Evolutionary conservation across 495 filamentous ascomycete genomes (phyloP).

Genomic region (Daldinia concentrica): DNA sequence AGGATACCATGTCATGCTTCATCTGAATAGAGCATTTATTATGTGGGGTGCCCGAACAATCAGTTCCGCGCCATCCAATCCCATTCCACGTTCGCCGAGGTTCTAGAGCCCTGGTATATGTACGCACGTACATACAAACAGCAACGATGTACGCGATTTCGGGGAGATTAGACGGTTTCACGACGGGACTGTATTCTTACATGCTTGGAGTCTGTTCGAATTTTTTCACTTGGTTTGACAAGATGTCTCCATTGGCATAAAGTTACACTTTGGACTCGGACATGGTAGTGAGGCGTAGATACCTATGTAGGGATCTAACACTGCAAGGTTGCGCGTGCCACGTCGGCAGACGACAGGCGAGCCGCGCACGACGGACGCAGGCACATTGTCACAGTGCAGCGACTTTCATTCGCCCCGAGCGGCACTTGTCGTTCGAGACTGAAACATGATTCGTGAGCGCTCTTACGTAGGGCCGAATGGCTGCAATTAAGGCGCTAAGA

Average conservation of each 20-base stretch:
- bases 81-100: slow-evolving; percentile 16
- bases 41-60: slow-evolving; percentile 25
- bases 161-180: slow-evolving; percentile 35
- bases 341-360: slow-evolving; percentile 43
- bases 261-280: slow-evolving; percentile 19
- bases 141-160: slow-evolving; percentile 6
- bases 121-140: not conserved
- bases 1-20: slow-evolving; percentile 20
- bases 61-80: slow-evolving; percentile 10
- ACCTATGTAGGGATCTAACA: slow-evolving; percentile 32
- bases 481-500: slow-evolving; percentile 41
- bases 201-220: slow-evolving; percentile 10
- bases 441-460: slow-evolving; percentile 44
- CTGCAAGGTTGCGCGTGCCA: slow-evolving; percentile 33
- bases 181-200: slow-evolving; percentile 18
- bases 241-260: slow-evolving; percentile 20
- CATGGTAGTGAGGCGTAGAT: slow-evolving; percentile 31
- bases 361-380: slow-evolving; percentile 43
- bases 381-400: slow-evolving; percentile 42
- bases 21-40: not conserved
- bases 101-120: slow-evolving; percentile 26
- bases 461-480: slow-evolving; percentile 43
- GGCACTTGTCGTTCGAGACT: slow-evolving; percentile 42
- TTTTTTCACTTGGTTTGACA: slow-evolving; percentile 26
- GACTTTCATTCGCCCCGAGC: slow-evolving; percentile 37